A percentile compares a stretch with the other conserved stretches of the same genome.
Conservation (phyloP, 306 rosid genomes). For the Inga laurina region DNA sequence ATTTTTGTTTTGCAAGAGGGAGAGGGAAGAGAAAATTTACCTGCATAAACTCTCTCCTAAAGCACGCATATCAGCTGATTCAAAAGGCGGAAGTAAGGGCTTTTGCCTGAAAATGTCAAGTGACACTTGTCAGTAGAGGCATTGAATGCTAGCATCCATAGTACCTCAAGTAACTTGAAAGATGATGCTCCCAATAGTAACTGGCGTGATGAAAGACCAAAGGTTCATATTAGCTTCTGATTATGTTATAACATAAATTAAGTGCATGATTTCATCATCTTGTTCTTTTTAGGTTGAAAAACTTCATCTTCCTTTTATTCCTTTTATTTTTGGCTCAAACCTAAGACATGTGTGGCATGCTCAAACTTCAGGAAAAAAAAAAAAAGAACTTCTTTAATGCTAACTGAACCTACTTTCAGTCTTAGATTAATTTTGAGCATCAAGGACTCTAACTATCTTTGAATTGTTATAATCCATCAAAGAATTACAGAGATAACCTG, state of each 20-base stretch:
- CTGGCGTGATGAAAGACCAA: slow-evolving; percentile 26
- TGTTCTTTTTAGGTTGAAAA: neutral
- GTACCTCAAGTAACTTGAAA: neutral
- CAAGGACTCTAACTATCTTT: neutral
- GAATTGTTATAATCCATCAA: neutral
- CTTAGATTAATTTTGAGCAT: slow-evolving; percentile 14
- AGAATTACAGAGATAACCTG: slow-evolving; percentile 12
- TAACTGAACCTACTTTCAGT: neutral
- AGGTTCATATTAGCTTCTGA: slow-evolving; percentile 9
- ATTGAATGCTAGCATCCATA: slow-evolving; percentile 28
- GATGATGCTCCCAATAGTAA: slow-evolving; percentile 12
- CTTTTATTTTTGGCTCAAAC: slow-evolving; percentile 15
- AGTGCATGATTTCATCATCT: neutral
- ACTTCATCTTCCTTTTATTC: neutral
- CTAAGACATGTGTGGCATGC: slow-evolving; percentile 5
- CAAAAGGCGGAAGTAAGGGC: slow-evolving; percentile 80
- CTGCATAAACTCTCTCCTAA: slow-evolving; percentile 89
- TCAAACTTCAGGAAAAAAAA: slow-evolving; percentile 14
- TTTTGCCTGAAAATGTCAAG: slow-evolving; percentile 58
- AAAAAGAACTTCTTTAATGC: neutral
- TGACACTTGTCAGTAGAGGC: slow-evolving; percentile 16
- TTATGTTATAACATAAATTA: slow-evolving; percentile 10
- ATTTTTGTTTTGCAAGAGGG: neutral
- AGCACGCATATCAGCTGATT: slow-evolving; percentile 83
- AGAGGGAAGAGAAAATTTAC: slow-evolving; percentile 39